A percentile compares a stretch with the other conserved stretches of the same genome.
phyloP scores from a whole-genome alignment of 805 yeast species.

The Brettanomyces sp. region DNA sequence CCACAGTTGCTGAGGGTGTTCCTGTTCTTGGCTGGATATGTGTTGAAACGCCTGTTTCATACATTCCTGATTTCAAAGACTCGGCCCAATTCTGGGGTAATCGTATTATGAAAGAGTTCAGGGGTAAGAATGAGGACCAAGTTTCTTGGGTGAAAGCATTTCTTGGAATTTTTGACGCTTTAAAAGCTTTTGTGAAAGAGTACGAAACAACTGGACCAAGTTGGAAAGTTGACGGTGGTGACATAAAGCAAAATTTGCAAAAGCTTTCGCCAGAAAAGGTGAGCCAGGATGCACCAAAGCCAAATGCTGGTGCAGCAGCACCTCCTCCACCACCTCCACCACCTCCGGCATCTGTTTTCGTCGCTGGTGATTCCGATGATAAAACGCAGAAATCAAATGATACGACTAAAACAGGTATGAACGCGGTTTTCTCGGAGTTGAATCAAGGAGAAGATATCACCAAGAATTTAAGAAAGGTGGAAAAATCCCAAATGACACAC shows the following conservation, averaged over 20 bases:
- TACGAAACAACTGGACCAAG: constrained; percentile 77
- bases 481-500: constrained; percentile 88
- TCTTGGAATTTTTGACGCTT: constrained; percentile 53
- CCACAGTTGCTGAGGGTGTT: constrained; percentile 80
- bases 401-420: constrained; percentile 39
- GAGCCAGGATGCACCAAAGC: constrained; percentile 6
- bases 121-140: constrained; percentile 58
- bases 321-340: constrained; percentile 66
- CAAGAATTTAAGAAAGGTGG: constrained; percentile 81
- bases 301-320: constrained; percentile 20
- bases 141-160: constrained; percentile 76
- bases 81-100: constrained; percentile 92
- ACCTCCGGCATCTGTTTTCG: constrained; percentile 71
- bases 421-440: constrained; percentile 86
- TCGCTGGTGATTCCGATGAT: constrained; percentile 22
- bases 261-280: background rate
- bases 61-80: constrained; percentile 77
- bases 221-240: constrained; percentile 60
- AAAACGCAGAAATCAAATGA: constrained; percentile 13
- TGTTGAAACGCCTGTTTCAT: constrained; percentile 63
- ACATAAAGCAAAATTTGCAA: constrained; percentile 42
- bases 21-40: constrained; percentile 91
- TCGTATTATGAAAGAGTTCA: constrained; percentile 77
- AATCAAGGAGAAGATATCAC: constrained; percentile 82
- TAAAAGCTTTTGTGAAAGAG: constrained; percentile 66